Conservation (phyloP, 2,329 filamentous ascomycete species). For the Neonectria sp. region DNA sequence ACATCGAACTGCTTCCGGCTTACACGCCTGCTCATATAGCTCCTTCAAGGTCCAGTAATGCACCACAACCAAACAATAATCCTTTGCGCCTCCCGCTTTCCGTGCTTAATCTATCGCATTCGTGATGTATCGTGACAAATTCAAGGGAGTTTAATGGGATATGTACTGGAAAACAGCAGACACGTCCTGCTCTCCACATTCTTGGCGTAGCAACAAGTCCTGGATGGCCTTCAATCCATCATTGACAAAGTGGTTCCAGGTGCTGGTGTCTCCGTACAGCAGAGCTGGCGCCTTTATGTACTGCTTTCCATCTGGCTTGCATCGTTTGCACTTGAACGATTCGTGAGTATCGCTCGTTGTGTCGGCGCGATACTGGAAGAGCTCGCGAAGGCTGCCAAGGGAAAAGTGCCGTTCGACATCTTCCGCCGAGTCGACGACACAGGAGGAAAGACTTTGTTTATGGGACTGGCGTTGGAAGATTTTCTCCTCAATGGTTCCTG, state of each 20-base stretch:
- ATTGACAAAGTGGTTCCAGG: constrained; percentile 99
- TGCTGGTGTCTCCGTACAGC: constrained; percentile 97
- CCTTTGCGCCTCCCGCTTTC: not conserved
- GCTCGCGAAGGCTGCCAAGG: constrained; percentile 88
- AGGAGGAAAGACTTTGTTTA: constrained; percentile 96
- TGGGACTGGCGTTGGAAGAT: constrained; percentile 99
- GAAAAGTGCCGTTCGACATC: constrained; percentile 98
- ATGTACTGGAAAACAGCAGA: constrained; percentile 99
- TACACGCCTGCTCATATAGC: not conserved
- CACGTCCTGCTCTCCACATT: constrained; percentile 83
- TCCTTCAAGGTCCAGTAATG: not conserved
- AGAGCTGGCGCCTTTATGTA: constrained; percentile 92
- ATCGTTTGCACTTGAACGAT: constrained; percentile 98
- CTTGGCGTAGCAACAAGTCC: constrained; percentile 90
- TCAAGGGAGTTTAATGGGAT: constrained; percentile 74
- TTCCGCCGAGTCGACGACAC: constrained; percentile 95
- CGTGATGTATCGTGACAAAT: not conserved
- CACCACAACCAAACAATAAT: not conserved
- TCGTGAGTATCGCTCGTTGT: constrained; percentile 97
- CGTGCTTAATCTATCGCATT: not conserved
- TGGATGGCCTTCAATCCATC: constrained; percentile 86
- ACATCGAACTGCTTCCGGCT: not conserved
- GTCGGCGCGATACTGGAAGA: constrained; percentile 91
- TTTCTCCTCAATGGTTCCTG: constrained; percentile 98
- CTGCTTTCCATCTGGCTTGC: constrained; percentile 89